Conservation (phyloP, 140 eudicot species). For the Anethum foeniculum region DNA sequence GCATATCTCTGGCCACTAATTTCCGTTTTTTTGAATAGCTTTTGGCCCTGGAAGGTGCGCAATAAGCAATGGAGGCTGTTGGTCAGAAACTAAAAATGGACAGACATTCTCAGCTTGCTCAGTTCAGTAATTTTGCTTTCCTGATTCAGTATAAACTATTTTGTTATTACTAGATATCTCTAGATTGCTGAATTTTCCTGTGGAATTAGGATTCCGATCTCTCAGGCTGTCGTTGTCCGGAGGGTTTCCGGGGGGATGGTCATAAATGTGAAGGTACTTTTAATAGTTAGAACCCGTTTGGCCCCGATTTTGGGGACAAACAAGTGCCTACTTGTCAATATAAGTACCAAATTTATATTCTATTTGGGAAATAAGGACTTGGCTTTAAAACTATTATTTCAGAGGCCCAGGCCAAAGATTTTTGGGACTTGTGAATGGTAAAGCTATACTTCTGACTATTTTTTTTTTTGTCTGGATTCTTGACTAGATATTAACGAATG, state of each 20-base stretch:
- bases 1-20: not conserved
- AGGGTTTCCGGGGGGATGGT: conserved; percentile 83
- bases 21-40: conserved; percentile 37
- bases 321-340: not conserved
- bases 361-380: not conserved
- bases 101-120: conserved; percentile 66
- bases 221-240: conserved; percentile 79
- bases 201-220: conserved; percentile 44
- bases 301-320: not conserved
- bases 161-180: not conserved
- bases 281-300: not conserved
- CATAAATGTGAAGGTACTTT: conserved; percentile 55
- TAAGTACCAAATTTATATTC: not conserved
- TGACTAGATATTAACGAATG: conserved; percentile 72
- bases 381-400: not conserved
- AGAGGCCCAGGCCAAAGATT: not conserved
- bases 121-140: conserved; percentile 33
- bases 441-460: not conserved
- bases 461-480: not conserved
- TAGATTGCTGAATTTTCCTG: not conserved
- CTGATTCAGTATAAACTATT: not conserved
- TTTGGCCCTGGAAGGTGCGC: conserved; percentile 88
- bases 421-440: not conserved
- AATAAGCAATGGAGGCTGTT: conserved; percentile 81
- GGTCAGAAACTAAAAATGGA: conserved; percentile 69